Conservation (phyloP, 352 stramenopile species). For the Peronospora tabacina region DNA sequence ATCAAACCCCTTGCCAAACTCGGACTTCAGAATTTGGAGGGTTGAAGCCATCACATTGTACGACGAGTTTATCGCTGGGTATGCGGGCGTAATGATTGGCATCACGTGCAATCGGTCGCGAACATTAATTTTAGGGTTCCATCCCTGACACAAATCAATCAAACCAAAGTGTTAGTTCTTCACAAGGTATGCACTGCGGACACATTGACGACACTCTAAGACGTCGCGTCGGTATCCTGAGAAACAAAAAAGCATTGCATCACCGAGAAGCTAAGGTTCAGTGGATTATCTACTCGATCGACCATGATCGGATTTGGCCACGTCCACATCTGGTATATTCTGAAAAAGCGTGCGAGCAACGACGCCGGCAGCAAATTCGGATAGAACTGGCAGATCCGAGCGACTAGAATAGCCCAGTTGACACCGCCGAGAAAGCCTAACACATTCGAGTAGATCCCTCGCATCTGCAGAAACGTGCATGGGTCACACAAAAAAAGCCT, state of each 20-base stretch:
- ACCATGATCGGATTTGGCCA: conserved; percentile 94
- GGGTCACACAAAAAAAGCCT: conserved; percentile 3
- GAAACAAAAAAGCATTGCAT: conserved; percentile 16
- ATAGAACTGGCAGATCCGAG: conserved; percentile 91
- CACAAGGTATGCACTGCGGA: conserved; percentile 1
- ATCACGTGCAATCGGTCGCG: conserved; percentile 91
- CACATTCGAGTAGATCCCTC: conserved; percentile 98
- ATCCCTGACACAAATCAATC: conserved; percentile 43
- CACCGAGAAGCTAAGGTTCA: conserved; percentile 56
- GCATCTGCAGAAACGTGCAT: conserved; percentile 38
- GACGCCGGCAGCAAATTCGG: conserved; percentile 74
- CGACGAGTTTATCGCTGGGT: conserved; percentile 96
- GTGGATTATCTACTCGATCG: conserved; percentile 40
- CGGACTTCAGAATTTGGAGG: conserved; percentile 85
- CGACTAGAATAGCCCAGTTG: conserved; percentile 98
- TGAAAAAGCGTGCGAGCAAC: conserved; percentile 93
- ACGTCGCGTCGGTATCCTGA: conserved; percentile 2
- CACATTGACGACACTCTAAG: conserved; percentile 1
- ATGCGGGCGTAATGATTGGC: conserved; percentile 98
- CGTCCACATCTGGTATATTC: conserved; percentile 91
- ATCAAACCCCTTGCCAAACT: conserved; percentile 68
- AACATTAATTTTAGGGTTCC: conserved; percentile 83
- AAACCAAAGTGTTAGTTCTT: conserved; percentile 9
- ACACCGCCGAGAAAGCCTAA: conserved; percentile 97
- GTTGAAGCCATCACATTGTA: conserved; percentile 95